phyloP scores from a whole-genome alignment of 345 rosid species.

The Raphanus sativus region DNA sequence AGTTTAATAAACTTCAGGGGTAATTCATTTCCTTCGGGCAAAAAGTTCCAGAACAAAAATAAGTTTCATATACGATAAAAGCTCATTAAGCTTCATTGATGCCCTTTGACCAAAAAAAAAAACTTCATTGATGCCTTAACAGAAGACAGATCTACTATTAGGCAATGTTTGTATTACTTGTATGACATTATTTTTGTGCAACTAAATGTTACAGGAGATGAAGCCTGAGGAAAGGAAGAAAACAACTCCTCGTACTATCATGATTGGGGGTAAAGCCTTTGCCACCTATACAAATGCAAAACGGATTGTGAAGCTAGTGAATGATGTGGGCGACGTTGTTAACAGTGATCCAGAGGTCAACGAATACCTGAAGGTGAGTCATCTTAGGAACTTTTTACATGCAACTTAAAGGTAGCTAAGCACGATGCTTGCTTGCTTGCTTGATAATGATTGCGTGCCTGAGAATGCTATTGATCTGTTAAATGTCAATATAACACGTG shows the following conservation, averaged over 20 bases:
- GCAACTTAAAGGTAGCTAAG: background rate
- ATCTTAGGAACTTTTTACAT: background rate
- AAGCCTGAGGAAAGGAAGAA: slow-evolving; percentile 77
- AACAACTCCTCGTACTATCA: slow-evolving; percentile 80
- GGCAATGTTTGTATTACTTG: slow-evolving; percentile 3
- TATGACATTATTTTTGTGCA: slow-evolving; percentile 16
- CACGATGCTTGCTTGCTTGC: slow-evolving; percentile 1
- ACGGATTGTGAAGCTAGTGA: slow-evolving; percentile 90
- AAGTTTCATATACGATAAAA: slow-evolving; percentile 1
- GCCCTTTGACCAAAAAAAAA: background rate
- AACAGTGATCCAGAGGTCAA: slow-evolving; percentile 93
- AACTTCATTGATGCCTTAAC: slow-evolving; percentile 1
- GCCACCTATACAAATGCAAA: slow-evolving; percentile 97
- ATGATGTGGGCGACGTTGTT: slow-evolving; percentile 89
- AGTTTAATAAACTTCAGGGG: background rate
- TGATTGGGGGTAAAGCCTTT: slow-evolving; percentile 99
- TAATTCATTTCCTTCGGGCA: background rate
- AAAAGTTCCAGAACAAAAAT: background rate
- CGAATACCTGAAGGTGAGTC: slow-evolving; percentile 63
- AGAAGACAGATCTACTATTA: background rate
- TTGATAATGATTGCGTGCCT: slow-evolving; percentile 12
- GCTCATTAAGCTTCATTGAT: slow-evolving; percentile 5
- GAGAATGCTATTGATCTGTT: background rate
- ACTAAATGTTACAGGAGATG: slow-evolving; percentile 69
- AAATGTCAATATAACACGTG: background rate